Base-by-base conservation (phyloP, 2,329 filamentous ascomycete species). In the Gyromitra esculenta region DNA sequence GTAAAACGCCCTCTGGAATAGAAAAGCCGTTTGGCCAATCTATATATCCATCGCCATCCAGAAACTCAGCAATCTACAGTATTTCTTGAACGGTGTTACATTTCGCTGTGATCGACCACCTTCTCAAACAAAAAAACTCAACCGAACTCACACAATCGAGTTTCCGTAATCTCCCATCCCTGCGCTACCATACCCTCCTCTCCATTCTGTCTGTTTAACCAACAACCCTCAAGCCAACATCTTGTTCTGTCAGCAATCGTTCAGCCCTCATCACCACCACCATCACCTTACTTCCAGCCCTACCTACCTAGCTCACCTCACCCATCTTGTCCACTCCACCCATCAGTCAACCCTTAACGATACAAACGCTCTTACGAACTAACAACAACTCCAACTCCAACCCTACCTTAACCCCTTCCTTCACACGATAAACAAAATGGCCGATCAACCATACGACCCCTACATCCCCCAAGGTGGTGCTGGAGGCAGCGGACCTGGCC, bases 381-480 rank as follows among this genome's bases (percentile, higher is more conserved):
- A 67, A 59, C 50, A 65, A 48, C 67, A 52, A 63, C 39, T 60
- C 45, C 67, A 62, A 21, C 56, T 56, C 8, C 11, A 41, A 69
- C 62, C 21, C 48, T 48, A 57, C 48, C 73, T 56, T 41, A 52
- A 68, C 59, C 73, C 63, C 52, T 70, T 68, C 56, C 63, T 73
- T 73, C 45, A 41, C 62, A 11, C 41, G 37, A 57, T 52, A 43
- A 71, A 73, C 41, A 69, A 68, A 15, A 79, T 81, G 77, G 76
- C 79, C 43, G 84, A 81, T 81, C 83, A 87, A 81, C 92, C 92
- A 81, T 96, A 96, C 85, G 93, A 96, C 85, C 93, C 93, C 79
- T 96, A 96, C 86, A 94, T 95, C 84, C 93, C 93, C 83, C 89
- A 88, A 83, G 90, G 89, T 84, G 87, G 87, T 84, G 84, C 80